A percentile compares a stretch with the other conserved stretches of the same genome.
These are phyloP conservation scores for Tetradesmus lagerheimii DNA, from an alignment of 139 green algal species.

Conservation along the genomic window DNA sequence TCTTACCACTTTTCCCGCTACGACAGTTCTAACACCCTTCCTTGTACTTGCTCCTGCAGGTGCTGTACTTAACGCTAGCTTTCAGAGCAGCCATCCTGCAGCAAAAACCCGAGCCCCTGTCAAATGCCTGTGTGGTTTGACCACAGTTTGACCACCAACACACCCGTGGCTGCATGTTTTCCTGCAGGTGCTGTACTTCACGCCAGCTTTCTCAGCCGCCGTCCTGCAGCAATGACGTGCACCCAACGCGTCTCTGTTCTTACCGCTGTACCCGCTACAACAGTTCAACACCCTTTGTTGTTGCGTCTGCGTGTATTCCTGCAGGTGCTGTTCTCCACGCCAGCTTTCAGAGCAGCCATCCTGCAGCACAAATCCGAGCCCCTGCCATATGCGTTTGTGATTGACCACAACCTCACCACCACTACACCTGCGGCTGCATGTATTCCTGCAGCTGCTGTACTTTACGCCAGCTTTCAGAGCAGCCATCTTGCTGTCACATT, in stretches of 20 bases:
- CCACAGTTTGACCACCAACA: no score
- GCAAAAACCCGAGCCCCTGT: slow-evolving; percentile 71
- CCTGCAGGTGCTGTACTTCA: slow-evolving; percentile 90
- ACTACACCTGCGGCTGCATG: background rate
- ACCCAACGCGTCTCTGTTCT: slow-evolving; percentile 51
- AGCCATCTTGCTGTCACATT: no score
- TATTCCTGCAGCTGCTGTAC: background rate
- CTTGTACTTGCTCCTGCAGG: slow-evolving; percentile 69
- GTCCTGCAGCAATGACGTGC: slow-evolving; percentile 75
- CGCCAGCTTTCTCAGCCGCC: slow-evolving; percentile 68
- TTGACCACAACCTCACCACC: no score
- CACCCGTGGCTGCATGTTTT: background rate
- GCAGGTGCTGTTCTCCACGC: slow-evolving; percentile 92
- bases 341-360: slow-evolving; percentile 68
- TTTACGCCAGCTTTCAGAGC: no score
- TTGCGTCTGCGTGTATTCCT: background rate
- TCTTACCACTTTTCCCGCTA: no score
- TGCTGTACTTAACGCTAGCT: slow-evolving; percentile 88
- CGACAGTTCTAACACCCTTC: no score
- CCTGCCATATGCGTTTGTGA: no score
- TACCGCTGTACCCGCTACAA: no score
- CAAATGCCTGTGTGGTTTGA: no score
- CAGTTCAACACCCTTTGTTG: no score
- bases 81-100: slow-evolving; percentile 71
- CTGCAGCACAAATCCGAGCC: slow-evolving; percentile 76